phyloP scores from a whole-genome alignment of 2,329 filamentous ascomycete genomes.

The Phoma sp. region DNA sequence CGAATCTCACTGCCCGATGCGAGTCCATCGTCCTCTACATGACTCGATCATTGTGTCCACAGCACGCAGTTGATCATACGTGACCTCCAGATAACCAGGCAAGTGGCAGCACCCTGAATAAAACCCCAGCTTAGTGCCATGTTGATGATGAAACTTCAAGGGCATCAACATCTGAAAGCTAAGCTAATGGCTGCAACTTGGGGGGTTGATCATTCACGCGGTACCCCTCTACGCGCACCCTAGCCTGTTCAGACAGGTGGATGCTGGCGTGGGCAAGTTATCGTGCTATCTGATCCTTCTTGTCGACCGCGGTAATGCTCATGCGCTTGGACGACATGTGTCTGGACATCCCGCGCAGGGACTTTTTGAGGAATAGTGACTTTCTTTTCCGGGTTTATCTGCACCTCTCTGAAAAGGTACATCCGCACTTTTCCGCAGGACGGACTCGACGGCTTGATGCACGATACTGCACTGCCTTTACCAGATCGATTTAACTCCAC shows the following conservation, averaged over 20 bases:
- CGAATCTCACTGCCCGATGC: not conserved
- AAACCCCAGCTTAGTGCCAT: not conserved
- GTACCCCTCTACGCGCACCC: not conserved
- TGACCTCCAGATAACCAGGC: not conserved
- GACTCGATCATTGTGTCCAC: not conserved
- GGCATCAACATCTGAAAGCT: not conserved
- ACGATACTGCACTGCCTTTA: constrained; percentile 2
- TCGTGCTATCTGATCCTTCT: not conserved
- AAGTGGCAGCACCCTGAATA: not conserved
- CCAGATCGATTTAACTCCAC: not conserved
- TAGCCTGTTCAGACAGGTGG: not conserved
- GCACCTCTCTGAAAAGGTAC: not conserved
- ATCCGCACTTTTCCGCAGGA: not conserved
- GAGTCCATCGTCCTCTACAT: not conserved
- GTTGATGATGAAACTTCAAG: not conserved
- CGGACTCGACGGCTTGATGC: not conserved
- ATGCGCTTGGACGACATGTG: not conserved
- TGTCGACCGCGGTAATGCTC: not conserved
- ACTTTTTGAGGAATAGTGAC: not conserved
- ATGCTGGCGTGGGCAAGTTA: not conserved
- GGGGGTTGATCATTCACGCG: not conserved
- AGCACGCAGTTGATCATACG: not conserved
- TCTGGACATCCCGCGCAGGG: not conserved
- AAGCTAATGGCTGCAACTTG: not conserved
- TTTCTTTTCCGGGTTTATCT: not conserved